phyloP scores from a whole-genome alignment of 1,139 yeast species.

The Entelexis paramagnoliae region DNA sequence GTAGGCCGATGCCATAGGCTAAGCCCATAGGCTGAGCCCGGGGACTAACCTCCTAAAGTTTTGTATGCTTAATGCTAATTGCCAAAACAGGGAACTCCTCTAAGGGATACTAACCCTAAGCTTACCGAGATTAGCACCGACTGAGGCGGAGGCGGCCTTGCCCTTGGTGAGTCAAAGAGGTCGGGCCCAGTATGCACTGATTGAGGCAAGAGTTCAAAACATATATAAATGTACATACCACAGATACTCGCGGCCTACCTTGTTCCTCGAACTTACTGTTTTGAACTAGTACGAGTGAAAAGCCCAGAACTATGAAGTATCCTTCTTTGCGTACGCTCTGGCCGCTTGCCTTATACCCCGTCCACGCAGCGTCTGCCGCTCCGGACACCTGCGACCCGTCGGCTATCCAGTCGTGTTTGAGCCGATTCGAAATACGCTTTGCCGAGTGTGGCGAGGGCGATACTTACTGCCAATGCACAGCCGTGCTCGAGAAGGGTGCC shows the following conservation, averaged over 20 bases:
- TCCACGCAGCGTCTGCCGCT: constrained; percentile 1
- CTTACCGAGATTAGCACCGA: constrained; percentile 4
- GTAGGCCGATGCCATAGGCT: too few relatives aligned
- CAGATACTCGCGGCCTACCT: neutral
- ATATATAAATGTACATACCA: neutral
- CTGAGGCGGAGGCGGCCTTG: neutral
- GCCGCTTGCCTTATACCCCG: neutral
- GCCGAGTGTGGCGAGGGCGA: constrained; percentile 16
- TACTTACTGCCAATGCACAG: constrained; percentile 16
- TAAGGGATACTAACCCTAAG: neutral
- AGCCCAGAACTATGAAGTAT: neutral
- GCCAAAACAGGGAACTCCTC: neutral
- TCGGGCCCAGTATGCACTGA: neutral
- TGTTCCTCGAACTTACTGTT: neutral
- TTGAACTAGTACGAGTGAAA: neutral
- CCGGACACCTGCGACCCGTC: constrained; percentile 17
- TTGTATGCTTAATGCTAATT: neutral
- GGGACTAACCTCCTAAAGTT: constrained; percentile 1
- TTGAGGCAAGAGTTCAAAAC: neutral
- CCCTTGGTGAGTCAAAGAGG: neutral
- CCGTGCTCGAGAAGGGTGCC: constrained; percentile 15
- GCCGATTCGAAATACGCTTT: constrained; percentile 10
- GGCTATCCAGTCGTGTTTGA: constrained; percentile 14
- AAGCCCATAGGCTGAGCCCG: too few relatives aligned
- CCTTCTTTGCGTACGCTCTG: neutral